These are phyloP conservation scores for Nemania diffusa DNA, from an alignment of 2,329 filamentous ascomycete species.

Conservation along the genomic window DNA sequence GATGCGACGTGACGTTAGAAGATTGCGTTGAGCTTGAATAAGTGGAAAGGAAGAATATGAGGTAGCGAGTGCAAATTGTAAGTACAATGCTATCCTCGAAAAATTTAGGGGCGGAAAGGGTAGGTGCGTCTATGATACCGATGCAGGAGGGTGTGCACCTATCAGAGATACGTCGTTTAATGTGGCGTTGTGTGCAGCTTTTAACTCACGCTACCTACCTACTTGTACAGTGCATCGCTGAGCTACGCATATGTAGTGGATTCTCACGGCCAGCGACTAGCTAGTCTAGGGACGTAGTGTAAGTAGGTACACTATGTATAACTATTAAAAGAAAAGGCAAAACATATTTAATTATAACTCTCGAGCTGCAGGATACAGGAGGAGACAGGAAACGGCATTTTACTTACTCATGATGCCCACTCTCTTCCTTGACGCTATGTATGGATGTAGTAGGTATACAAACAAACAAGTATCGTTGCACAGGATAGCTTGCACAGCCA, in stretches of 20 bases:
- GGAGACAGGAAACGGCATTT: neutral
- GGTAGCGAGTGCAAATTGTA: slow-evolving; percentile 7
- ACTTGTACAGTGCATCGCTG: neutral
- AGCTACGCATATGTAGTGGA: neutral
- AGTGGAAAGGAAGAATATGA: slow-evolving; percentile 24
- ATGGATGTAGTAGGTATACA: neutral
- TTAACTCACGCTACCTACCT: too few species aligned
- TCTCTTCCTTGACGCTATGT: neutral
- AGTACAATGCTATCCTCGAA: neutral
- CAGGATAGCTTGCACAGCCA: slow-evolving; percentile 28
- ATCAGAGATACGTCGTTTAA: slow-evolving; percentile 1
- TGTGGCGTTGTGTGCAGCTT: slow-evolving; percentile 21
- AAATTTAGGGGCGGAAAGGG: neutral
- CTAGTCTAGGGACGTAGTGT: too few species aligned
- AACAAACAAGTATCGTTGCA: neutral
- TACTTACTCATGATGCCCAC: neutral
- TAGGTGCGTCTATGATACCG: neutral
- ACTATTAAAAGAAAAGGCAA: slow-evolving; percentile 11
- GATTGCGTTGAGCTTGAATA: slow-evolving; percentile 19
- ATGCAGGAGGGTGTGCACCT: slow-evolving; percentile 10
- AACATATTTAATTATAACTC: neutral
- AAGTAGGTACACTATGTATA: too few species aligned
- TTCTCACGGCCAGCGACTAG: neutral
- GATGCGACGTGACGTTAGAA: slow-evolving; percentile 36
- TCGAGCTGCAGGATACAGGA: neutral